A percentile compares a stretch with the other conserved stretches of the same genome.
Evolutionary conservation across 805 yeast genomes (phyloP).

Genomic region (Yarrowia sp.): DNA sequence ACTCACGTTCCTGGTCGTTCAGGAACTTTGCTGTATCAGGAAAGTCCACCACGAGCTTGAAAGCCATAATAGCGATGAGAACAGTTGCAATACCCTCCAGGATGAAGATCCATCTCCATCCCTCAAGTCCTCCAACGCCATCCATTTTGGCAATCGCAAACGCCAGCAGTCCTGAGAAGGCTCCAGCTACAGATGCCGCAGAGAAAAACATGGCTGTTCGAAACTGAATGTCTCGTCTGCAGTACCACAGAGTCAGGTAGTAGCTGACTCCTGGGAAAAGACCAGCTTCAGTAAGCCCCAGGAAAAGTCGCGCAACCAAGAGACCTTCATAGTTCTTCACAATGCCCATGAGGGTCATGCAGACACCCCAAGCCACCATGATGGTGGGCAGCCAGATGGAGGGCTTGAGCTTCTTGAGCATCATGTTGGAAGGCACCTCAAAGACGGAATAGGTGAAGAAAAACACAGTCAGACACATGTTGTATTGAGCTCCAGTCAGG

Average conservation of each 20-base stretch:
- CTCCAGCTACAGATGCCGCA: slow-evolving; percentile 42
- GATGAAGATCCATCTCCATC: slow-evolving; percentile 53
- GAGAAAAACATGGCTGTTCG: slow-evolving; percentile 44
- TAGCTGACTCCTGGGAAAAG: slow-evolving; percentile 46
- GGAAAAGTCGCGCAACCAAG: slow-evolving; percentile 41
- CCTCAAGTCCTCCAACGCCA: slow-evolving; percentile 43
- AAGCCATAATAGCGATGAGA: slow-evolving; percentile 37
- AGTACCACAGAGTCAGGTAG: slow-evolving; percentile 38
- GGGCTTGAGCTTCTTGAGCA: slow-evolving; percentile 40
- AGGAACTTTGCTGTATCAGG: slow-evolving; percentile 57
- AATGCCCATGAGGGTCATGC: slow-evolving; percentile 40
- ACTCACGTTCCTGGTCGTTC: slow-evolving; percentile 44
- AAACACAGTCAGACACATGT: slow-evolving; percentile 46
- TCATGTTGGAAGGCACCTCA: slow-evolving; percentile 34
- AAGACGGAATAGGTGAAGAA: slow-evolving; percentile 36
- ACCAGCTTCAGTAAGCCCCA: slow-evolving; percentile 47
- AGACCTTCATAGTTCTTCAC: slow-evolving; percentile 39
- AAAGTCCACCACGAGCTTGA: slow-evolving; percentile 44
- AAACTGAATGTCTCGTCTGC: slow-evolving; percentile 42
- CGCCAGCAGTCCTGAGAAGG: slow-evolving; percentile 49
- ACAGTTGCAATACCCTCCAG: slow-evolving; percentile 50
- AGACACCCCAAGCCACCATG: slow-evolving; percentile 42
- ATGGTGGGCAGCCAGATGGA: slow-evolving; percentile 39
- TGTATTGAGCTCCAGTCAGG: slow-evolving; percentile 36
- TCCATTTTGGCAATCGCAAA: slow-evolving; percentile 47